Percentiles rank a stretch among this genome's conserved stretches.
Conservation (phyloP, 805 yeast genomes). For the Aciculoconidium aculeatum region DNA sequence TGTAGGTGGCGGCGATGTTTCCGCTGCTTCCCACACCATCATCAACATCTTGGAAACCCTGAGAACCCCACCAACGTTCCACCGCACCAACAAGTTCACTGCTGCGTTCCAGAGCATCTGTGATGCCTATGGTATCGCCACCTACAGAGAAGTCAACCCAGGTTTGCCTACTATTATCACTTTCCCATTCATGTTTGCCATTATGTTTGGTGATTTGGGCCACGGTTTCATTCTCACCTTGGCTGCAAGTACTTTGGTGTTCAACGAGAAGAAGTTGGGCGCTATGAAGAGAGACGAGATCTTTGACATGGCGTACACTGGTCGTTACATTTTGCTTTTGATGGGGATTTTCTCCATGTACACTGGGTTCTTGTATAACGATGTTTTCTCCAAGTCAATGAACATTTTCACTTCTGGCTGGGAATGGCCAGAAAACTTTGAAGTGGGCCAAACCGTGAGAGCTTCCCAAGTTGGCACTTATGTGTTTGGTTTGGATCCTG, state of each 20-base stretch:
- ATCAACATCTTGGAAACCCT: constrained; percentile 56
- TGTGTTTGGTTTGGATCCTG: constrained; percentile 61
- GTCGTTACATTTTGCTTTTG: constrained; percentile 60
- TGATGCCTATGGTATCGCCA: constrained; percentile 75
- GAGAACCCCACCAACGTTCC: constrained; percentile 67
- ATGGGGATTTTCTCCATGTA: constrained; percentile 74
- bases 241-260: constrained; percentile 50
- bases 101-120: constrained; percentile 62
- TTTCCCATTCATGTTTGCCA: constrained; percentile 78
- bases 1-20: constrained; percentile 10
- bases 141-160: constrained; percentile 70
- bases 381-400: constrained; percentile 65
- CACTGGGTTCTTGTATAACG: constrained; percentile 70
- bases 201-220: constrained; percentile 80
- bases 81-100: constrained; percentile 64
- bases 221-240: constrained; percentile 62
- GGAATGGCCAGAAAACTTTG: constrained; percentile 55
- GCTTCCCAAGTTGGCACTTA: constrained; percentile 50
- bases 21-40: constrained; percentile 54
- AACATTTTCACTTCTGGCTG: constrained; percentile 65
- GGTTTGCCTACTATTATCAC: constrained; percentile 71
- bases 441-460: constrained; percentile 27
- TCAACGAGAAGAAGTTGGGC: constrained; percentile 48
- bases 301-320: constrained; percentile 70
- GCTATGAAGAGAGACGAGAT: constrained; percentile 61